Conservation (phyloP, 441 rosid genomes). For the Biscutella auriculata region DNA sequence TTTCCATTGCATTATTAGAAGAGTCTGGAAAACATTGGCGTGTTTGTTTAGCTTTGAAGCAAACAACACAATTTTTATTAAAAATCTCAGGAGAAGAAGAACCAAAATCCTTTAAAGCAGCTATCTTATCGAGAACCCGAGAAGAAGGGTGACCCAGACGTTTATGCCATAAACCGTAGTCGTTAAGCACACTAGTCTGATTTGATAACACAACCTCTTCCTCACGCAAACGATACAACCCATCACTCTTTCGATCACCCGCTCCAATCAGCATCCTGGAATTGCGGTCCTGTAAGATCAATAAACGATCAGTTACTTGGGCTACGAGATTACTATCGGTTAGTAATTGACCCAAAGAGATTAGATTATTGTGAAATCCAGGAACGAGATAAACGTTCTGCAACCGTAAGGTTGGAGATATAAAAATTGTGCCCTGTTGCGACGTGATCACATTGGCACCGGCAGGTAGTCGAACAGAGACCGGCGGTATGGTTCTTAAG, state of each 20-base stretch:
- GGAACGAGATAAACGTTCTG: background rate
- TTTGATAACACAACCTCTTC: background rate
- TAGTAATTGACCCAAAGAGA: too few relatives aligned
- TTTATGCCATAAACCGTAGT: background rate
- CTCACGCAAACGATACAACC: background rate
- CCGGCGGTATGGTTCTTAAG: background rate
- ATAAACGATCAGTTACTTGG: too few relatives aligned
- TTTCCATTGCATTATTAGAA: background rate
- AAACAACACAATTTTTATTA: background rate
- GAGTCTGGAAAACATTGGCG: background rate
- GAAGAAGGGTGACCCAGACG: background rate
- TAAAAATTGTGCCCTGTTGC: background rate
- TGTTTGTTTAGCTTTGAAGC: background rate
- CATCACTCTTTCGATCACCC: too few relatives aligned
- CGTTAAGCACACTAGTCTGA: background rate
- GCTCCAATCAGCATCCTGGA: too few relatives aligned
- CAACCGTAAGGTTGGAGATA: too few relatives aligned
- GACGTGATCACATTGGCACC: background rate
- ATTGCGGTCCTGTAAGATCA: too few relatives aligned
- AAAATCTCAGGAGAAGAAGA: background rate
- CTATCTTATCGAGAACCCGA: background rate
- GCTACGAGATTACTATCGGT: too few relatives aligned
- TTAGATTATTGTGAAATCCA: background rate
- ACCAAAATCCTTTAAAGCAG: background rate
- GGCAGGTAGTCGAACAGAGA: background rate